Percentiles rank a stretch among this genome's conserved stretches.
Conservation (phyloP, 2,329 filamentous ascomycete genomes). For the Alternaria brassicicola region DNA sequence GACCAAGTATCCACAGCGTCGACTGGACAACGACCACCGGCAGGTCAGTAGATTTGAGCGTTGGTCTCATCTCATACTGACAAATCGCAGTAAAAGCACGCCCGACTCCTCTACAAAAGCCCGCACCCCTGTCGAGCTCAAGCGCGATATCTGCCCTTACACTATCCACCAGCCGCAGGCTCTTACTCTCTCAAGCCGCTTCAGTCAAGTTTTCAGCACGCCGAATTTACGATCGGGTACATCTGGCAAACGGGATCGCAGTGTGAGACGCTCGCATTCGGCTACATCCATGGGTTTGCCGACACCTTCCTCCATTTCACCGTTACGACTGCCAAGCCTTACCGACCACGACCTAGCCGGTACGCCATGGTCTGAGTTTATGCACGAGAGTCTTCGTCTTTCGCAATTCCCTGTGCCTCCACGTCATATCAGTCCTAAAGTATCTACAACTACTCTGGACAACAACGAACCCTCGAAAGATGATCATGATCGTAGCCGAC, state of each 20-base stretch:
- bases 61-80: constrained; percentile 11
- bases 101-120: constrained; percentile 31
- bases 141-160: constrained; percentile 28
- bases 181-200: constrained; percentile 23
- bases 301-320: constrained; percentile 27
- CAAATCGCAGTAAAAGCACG: constrained; percentile 31
- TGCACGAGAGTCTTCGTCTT: constrained; percentile 39
- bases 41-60: constrained; percentile 24
- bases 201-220: constrained; percentile 38
- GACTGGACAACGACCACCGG: constrained; percentile 40
- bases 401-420: constrained; percentile 35
- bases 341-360: constrained; percentile 28
- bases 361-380: constrained; percentile 35
- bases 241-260: constrained; percentile 23
- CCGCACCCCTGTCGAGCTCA: constrained; percentile 12
- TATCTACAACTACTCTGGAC: constrained; percentile 15
- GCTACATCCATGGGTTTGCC: constrained; percentile 35
- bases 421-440: constrained; percentile 15
- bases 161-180: constrained; percentile 24
- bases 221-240: constrained; percentile 35
- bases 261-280: constrained; percentile 41
- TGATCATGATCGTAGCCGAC: not conserved
- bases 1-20: constrained; percentile 45
- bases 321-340: constrained; percentile 40
- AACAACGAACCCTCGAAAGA: not conserved